phyloP scores from a whole-genome alignment of 2,329 filamentous ascomycete genomes.

The Aurifilum marmelostoma region DNA sequence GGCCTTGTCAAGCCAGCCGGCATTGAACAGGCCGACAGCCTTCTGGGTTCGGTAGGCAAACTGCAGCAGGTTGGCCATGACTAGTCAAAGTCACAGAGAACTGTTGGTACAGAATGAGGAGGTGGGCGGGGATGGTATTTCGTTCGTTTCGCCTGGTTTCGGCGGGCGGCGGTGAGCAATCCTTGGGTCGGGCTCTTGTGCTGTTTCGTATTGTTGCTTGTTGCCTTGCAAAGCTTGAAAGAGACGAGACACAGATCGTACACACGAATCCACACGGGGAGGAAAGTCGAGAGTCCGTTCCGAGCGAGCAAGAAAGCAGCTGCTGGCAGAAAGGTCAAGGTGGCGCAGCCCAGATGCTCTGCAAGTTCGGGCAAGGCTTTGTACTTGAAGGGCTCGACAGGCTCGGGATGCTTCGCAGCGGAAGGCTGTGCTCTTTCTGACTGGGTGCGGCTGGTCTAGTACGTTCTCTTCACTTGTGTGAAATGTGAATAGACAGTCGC shows the following conservation, averaged over 20 bases:
- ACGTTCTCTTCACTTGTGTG: neutral
- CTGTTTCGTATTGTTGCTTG: conserved; percentile 8
- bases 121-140: conserved; percentile 12
- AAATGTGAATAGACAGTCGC: neutral
- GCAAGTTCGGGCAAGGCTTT: conserved; percentile 1
- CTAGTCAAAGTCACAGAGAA: conserved; percentile 83
- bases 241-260: neutral
- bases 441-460: neutral
- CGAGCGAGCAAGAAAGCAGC: neutral
- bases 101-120: conserved; percentile 36
- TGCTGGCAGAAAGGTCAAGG: neutral
- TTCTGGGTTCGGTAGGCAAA: conserved; percentile 97
- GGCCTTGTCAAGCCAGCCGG: conserved; percentile 49
- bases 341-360: conserved; percentile 1
- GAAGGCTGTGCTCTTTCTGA: neutral
- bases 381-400: conserved; percentile 3
- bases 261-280: conserved; percentile 3
- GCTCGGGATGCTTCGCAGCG: conserved; percentile 7
- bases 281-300: neutral
- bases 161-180: conserved; percentile 3
- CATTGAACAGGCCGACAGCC: conserved; percentile 91
- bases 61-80: conserved; percentile 92
- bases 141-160: conserved; percentile 28
- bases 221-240: conserved; percentile 4
- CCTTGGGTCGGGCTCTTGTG: conserved; percentile 9